Base-by-base conservation (phyloP, 1,139 yeast species). In the Candida glucosophila region DNA sequence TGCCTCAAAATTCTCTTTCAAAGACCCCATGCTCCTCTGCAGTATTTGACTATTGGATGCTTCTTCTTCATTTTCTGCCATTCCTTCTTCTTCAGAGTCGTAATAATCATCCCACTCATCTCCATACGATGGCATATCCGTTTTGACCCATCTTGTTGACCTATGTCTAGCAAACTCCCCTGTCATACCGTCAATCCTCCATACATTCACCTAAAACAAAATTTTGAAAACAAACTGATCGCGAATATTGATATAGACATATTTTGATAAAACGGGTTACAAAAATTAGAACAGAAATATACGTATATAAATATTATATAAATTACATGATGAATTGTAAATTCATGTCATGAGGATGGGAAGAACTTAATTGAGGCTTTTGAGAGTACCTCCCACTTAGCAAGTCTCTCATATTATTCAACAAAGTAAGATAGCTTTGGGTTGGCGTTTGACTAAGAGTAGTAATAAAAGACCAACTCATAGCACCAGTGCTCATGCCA, bases 401-500 rank as follows among this genome's bases (percentile, higher is more conserved):
- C 28, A 78, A 72, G 14, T 63, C 52, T 49, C 97, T 70, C 78
- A 85, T 79, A 39, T 78, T 77, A 52, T 85, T 85, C 51, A 88
- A 64, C 40, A 88, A 62, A 9, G 88, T 71, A 40, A 85, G 51
- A 48, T 80, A 88, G 16, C 80, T 66, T 57, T 86, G 95, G 41
- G 74, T 67, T 4, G 88, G 82, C 44, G 73, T 69, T 30, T 66
- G 64, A 18, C 64, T 49, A 61, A 88, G 58, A 14, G 81, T 92
- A 35, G 70, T 67, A 33, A 85, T 72, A 45, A 88, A 86, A 1
- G 96, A 81, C 67, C 79, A 85, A 26, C 94, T 80, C 94, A 88
- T 83, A 13, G 97, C 97, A 31, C 97, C 97, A 0, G 95, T 85
- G 22, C 81, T 75, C 22, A 56, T 58, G 14, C 95, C 94, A 26